Evolutionary conservation across 164 flowering plant genomes (phyloP).

Genomic region (Vitis labrusca): DNA sequence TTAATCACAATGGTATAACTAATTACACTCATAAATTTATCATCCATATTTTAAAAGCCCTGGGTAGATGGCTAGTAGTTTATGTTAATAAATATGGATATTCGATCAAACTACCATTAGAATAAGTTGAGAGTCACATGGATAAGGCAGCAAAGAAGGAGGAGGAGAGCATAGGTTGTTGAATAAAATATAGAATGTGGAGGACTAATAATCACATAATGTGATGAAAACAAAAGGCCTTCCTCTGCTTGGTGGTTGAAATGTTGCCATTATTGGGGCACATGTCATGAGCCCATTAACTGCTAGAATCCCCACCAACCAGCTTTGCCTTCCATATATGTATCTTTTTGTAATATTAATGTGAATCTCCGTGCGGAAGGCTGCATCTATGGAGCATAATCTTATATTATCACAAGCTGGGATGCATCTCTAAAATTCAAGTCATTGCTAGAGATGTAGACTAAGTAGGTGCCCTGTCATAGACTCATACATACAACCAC

Average conservation of each 20-base stretch:
- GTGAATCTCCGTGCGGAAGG: background rate
- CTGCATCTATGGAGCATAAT: background rate
- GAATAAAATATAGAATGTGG: conserved; percentile 2
- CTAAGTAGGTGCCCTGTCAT: no score
- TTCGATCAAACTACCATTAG: conserved; percentile 1
- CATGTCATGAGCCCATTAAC: conserved; percentile 31
- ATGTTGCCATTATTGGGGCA: conserved; percentile 43
- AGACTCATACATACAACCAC: no score
- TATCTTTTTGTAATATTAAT: background rate
- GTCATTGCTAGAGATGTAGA: no score
- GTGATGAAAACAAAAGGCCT: conserved; percentile 2
- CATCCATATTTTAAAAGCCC: no score
- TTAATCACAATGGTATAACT: no score
- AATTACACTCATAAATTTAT: no score
- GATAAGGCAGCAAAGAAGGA: conserved; percentile 9
- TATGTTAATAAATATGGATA: background rate
- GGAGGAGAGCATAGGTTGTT: background rate
- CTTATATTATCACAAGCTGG: no score
- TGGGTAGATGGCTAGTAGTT: background rate
- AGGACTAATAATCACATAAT: conserved; percentile 6
- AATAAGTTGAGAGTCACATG: conserved; percentile 26
- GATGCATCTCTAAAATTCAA: no score
- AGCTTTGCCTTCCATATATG: background rate
- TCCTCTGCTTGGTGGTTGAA: conserved; percentile 24
- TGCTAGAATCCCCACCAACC: conserved; percentile 25